Percentiles rank a stretch among this genome's conserved stretches.
These are phyloP conservation scores for Dactylellina leptospora DNA, from an alignment of 2,329 filamentous ascomycete species.

Conservation along the genomic window DNA sequence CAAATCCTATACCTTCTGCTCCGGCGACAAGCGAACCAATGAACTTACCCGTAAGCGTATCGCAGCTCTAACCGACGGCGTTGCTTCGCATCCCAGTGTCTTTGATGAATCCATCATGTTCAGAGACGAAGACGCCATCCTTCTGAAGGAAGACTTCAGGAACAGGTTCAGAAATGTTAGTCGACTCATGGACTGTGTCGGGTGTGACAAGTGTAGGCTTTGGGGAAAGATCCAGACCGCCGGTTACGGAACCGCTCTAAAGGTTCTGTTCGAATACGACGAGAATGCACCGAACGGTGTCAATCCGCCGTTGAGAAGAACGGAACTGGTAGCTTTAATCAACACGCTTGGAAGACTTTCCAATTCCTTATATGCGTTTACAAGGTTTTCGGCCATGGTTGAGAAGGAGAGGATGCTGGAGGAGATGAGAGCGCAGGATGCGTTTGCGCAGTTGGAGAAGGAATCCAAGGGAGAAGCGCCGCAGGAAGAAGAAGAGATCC, in stretches of 20 bases:
- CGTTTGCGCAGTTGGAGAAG: conserved; percentile 56
- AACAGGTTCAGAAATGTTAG: conserved; percentile 97
- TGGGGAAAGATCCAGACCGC: conserved; percentile 98
- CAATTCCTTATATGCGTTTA: conserved; percentile 78
- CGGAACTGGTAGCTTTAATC: conserved; percentile 90
- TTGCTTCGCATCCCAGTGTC: conserved; percentile 68
- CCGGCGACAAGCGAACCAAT: conserved; percentile 82
- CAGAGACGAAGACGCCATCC: conserved; percentile 71
- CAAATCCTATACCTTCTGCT: conserved; percentile 85
- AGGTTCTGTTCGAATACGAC: conserved; percentile 94
- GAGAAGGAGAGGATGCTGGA: conserved; percentile 61
- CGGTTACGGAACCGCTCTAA: conserved; percentile 92
- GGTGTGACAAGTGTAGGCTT: conserved; percentile 96
- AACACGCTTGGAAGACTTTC: conserved; percentile 92
- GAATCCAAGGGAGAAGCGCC: conserved; percentile 21
- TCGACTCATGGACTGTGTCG: conserved; percentile 97
- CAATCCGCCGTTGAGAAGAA: conserved; percentile 79
- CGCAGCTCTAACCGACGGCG: conserved; percentile 76
- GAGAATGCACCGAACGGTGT: conserved; percentile 65
- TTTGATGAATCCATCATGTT: conserved; percentile 98
- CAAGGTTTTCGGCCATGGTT: conserved; percentile 71
- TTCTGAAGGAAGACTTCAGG: conserved; percentile 94
- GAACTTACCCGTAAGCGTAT: conserved; percentile 81
- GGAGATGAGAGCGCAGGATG: conserved; percentile 58
- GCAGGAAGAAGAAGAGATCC: conserved; percentile 28